Evolutionary conservation across 2,329 filamentous ascomycete species (phyloP).

Genomic region (Reticulascus tulasneorum): DNA sequence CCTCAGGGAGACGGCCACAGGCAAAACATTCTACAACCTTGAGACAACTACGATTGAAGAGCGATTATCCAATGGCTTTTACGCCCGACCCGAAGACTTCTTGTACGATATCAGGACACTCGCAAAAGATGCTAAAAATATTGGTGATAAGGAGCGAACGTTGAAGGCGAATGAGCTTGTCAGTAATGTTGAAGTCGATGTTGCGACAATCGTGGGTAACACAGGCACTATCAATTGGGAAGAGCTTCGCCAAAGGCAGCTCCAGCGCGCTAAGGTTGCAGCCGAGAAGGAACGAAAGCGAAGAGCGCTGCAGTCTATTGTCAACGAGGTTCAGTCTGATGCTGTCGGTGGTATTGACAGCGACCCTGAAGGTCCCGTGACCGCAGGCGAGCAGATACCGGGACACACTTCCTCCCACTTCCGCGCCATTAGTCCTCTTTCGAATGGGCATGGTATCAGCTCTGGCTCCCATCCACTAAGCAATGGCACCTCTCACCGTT

Average conservation of each 20-base stretch:
- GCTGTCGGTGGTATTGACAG: constrained; percentile 46
- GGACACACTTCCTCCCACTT: constrained; percentile 50
- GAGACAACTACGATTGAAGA: constrained; percentile 93
- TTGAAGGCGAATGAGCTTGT: constrained; percentile 88
- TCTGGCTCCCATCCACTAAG: constrained; percentile 38
- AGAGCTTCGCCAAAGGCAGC: constrained; percentile 69
- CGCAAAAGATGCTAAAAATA: constrained; percentile 76
- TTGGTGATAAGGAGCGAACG: constrained; percentile 77
- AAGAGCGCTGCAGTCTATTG: constrained; percentile 53
- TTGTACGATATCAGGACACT: constrained; percentile 80
- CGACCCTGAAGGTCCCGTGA: constrained; percentile 53
- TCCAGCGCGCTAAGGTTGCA: constrained; percentile 57
- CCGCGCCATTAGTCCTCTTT: constrained; percentile 54
- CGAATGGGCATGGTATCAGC: constrained; percentile 51
- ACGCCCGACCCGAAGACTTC: constrained; percentile 87
- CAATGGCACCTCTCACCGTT: constrained; percentile 53
- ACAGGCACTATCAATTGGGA: constrained; percentile 74
- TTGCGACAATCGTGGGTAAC: constrained; percentile 69
- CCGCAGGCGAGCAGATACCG: constrained; percentile 62
- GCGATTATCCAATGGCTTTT: constrained; percentile 93
- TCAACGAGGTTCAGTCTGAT: constrained; percentile 48
- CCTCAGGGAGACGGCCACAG: constrained; percentile 68
- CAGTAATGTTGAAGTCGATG: constrained; percentile 91
- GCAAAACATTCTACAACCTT: constrained; percentile 92
- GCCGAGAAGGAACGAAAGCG: constrained; percentile 62